Percentiles rank a stretch among this genome's conserved stretches.
Evolutionary conservation across 441 rosid species (phyloP).

Genomic region (Gossypium davidsonii): DNA sequence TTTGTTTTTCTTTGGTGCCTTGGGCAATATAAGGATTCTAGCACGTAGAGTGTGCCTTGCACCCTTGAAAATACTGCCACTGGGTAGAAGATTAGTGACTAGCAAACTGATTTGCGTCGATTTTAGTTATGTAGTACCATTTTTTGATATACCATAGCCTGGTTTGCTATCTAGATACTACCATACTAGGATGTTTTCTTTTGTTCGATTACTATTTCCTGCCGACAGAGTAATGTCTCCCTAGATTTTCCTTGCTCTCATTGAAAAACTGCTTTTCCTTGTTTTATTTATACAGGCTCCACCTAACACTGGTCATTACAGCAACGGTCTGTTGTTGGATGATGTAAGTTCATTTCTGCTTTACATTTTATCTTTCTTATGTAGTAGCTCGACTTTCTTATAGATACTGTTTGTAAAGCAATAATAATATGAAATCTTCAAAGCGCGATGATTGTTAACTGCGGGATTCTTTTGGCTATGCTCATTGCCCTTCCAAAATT

Average conservation of each 20-base stretch:
- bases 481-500: background rate
- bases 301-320: slow-evolving; percentile 76
- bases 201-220: background rate
- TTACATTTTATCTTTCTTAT: slow-evolving; percentile 1
- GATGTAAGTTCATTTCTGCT: slow-evolving; percentile 65
- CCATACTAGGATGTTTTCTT: background rate
- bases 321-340: slow-evolving; percentile 98
- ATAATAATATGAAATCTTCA: background rate
- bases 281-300: slow-evolving; percentile 49
- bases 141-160: background rate
- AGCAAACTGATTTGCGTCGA: background rate
- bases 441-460: background rate
- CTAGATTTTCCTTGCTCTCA: background rate
- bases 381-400: background rate
- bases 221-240: background rate
- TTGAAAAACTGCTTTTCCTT: slow-evolving; percentile 6
- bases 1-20: background rate
- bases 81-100: background rate
- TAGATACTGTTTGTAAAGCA: background rate
- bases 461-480: background rate
- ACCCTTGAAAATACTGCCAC: background rate
- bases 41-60: background rate
- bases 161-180: background rate
- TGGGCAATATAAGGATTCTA: background rate
- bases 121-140: background rate